Base-by-base conservation (phyloP, 2,329 filamentous ascomycete genomes). In the Botrytis hyacinthi region DNA sequence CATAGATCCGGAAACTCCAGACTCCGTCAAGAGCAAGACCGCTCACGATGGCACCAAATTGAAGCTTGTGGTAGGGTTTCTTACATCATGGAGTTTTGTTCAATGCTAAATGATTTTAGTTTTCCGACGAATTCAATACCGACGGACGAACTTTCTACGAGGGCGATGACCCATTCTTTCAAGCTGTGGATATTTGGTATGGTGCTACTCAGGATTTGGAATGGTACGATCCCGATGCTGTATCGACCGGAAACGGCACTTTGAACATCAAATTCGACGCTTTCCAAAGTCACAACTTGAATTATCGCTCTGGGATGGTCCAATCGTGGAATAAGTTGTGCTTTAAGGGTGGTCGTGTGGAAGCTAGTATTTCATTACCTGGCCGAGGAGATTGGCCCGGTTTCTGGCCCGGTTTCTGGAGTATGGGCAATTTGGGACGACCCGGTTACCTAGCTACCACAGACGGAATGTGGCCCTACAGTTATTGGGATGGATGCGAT, bases 361-460 rank as follows among this genome's bases (percentile, higher is more conserved):
- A 93, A 82, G 90, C 90, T 32, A 91, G 89, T 78, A 89, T 93
- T 70, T 93, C 91, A 6, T 83, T 93, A 9, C 91, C 91, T 22
- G 91, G 91, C 26, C 82, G 85, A 65, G 91, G 91, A 63, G 89
- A 92, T 76, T 86, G 89, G 22, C 86, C 88, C 72, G 91, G 91
- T 73, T 91, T 93, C 82, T 93, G 91, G 91, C 91, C 91, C 60
- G 91, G 91, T 81, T 91, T 92, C 81, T 93, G 91, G 91, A 86
- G 90, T 0, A 92, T 93, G 89, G 91, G 91, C 7, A 93, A 93
- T 78, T 85, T 93, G 35, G 91, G 88, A 54, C 86, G 91, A 76
- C 89, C 91, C 40, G 91, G 91, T 20, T 92, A 92, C 81, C 86
- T 89, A 46, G 88, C 90, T 16, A 92, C 90, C 1, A 93, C 90